Conservation (phyloP, 257 asterid species). For the Capsicum baccatum region DNA sequence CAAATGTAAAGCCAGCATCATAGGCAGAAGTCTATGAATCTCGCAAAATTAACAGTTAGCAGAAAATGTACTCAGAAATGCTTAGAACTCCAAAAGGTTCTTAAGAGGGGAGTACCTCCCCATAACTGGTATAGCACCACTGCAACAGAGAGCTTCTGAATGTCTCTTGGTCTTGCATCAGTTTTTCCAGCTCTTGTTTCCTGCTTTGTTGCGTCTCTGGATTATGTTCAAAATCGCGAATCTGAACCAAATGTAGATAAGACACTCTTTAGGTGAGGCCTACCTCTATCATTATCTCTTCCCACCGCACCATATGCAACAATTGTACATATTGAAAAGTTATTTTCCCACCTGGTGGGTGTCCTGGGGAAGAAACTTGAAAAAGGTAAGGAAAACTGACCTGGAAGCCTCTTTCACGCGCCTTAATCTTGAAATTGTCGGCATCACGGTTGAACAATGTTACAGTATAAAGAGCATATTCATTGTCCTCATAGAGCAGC, state of each 20-base stretch:
- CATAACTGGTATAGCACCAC: constrained; percentile 87
- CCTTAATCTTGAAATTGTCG: constrained; percentile 83
- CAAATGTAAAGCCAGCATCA: not conserved
- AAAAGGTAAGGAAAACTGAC: constrained; percentile 49
- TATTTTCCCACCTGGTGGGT: constrained; percentile 9
- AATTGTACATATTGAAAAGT: constrained; percentile 12
- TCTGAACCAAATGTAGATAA: constrained; percentile 47
- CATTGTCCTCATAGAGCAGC: constrained; percentile 85
- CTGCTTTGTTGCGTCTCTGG: constrained; percentile 69
- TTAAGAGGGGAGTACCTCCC: constrained; percentile 61
- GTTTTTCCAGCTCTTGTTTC: constrained; percentile 75
- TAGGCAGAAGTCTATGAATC: constrained; percentile 11
- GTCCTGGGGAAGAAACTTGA: not conserved
- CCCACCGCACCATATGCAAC: not conserved
- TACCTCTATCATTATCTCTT: constrained; percentile 16
- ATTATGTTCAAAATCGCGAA: constrained; percentile 78
- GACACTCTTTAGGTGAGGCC: constrained; percentile 34
- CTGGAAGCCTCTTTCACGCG: constrained; percentile 79
- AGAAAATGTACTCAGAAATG: not conserved
- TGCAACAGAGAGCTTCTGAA: constrained; percentile 75
- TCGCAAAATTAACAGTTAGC: not conserved
- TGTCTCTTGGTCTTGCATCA: constrained; percentile 77
- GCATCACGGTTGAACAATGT: constrained; percentile 88
- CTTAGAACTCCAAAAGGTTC: not conserved
- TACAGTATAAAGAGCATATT: constrained; percentile 79